Conservation (phyloP, 2,329 filamentous ascomycete species). For the Madurella mycetomatis region DNA sequence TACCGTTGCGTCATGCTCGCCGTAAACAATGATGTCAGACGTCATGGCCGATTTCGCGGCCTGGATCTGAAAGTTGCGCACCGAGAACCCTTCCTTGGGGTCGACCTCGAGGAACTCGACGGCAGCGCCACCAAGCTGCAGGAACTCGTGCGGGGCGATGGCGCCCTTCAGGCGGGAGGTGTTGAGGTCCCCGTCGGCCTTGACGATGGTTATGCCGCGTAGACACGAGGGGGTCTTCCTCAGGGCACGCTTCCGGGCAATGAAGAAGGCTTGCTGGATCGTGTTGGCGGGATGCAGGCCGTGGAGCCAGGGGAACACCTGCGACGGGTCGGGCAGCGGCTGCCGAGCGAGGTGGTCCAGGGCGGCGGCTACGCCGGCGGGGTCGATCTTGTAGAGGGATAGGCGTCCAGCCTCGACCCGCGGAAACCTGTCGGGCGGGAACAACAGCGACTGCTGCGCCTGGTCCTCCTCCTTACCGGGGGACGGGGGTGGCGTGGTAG, state of each 20-base stretch:
- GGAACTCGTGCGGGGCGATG: conserved; percentile 73
- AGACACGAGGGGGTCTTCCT: conserved; percentile 71
- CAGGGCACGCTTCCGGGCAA: conserved; percentile 66
- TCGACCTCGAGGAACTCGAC: conserved; percentile 76
- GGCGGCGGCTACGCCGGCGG: conserved; percentile 63
- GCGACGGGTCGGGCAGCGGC: conserved; percentile 75
- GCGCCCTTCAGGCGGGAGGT: conserved; percentile 79
- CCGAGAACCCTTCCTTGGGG: conserved; percentile 85
- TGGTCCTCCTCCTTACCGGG: conserved; percentile 53
- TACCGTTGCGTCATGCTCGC: conserved; percentile 60
- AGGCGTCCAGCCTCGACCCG: conserved; percentile 48
- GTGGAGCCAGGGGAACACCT: conserved; percentile 94
- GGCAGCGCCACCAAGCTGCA: conserved; percentile 47
- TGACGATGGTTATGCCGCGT: conserved; percentile 78
- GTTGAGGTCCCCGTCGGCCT: conserved; percentile 76
- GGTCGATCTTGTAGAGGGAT: conserved; percentile 68
- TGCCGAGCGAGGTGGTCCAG: conserved; percentile 73
- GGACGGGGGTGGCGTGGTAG: conserved; percentile 62
- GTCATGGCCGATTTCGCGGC: conserved; percentile 79
- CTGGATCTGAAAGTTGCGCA: conserved; percentile 97
- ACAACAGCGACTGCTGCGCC: conserved; percentile 64
- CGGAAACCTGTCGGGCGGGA: conserved; percentile 64
- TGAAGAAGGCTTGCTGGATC: conserved; percentile 86
- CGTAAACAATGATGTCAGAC: conserved; percentile 91
- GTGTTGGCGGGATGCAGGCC: conserved; percentile 86